Percentiles rank a stretch among this genome's conserved stretches.
Evolutionary conservation across 805 yeast species (phyloP).

Genomic region (Kluyveromyces wickerhamii): DNA sequence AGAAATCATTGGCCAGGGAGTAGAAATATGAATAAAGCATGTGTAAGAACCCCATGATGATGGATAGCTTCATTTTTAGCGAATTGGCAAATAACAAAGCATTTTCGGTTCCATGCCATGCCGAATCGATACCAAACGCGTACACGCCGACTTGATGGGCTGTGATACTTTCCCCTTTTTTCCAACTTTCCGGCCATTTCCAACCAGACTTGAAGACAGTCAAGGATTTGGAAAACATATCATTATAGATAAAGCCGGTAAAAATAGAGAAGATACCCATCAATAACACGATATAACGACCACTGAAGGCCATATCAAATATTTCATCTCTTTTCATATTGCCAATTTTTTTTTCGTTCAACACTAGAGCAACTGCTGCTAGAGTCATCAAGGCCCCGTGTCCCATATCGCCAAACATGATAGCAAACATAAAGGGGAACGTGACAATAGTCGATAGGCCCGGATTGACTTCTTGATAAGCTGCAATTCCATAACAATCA

Average conservation of each 20-base stretch:
- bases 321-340: constrained; percentile 62
- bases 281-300: constrained; percentile 57
- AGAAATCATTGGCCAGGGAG: constrained; percentile 54
- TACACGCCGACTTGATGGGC: constrained; percentile 48
- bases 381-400: constrained; percentile 60
- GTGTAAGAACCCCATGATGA: constrained; percentile 67
- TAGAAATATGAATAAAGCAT: constrained; percentile 66
- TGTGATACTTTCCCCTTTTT: constrained; percentile 40
- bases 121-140: constrained; percentile 59
- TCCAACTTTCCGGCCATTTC: constrained; percentile 51
- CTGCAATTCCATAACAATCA: constrained; percentile 73
- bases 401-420: constrained; percentile 79
- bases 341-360: constrained; percentile 45
- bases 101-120: constrained; percentile 78
- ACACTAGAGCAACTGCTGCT: constrained; percentile 47
- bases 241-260: constrained; percentile 68
- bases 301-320: constrained; percentile 67
- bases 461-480: constrained; percentile 68
- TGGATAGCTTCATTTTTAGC: constrained; percentile 69
- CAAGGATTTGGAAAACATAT: constrained; percentile 62
- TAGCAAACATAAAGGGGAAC: constrained; percentile 76
- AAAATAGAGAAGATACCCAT: constrained; percentile 72
- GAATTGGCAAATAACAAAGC: constrained; percentile 62
- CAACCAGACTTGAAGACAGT: constrained; percentile 62
- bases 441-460: constrained; percentile 69